A percentile compares a stretch with the other conserved stretches of the same genome.
These are phyloP conservation scores for Lycium ferocissimum DNA, from an alignment of 257 asterid genomes.

Conservation along the genomic window DNA sequence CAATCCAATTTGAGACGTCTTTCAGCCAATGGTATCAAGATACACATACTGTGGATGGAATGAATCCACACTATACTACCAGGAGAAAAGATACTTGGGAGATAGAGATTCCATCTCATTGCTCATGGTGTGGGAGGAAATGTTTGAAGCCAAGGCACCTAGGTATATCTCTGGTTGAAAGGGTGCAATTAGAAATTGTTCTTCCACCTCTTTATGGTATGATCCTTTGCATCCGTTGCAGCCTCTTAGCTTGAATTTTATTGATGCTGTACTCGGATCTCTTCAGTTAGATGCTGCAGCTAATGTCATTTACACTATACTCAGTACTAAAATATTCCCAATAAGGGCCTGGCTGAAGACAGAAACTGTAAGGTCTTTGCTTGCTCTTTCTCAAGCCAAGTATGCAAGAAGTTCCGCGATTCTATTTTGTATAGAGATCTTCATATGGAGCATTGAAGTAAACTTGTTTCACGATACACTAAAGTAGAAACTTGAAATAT, in stretches of 20 bases:
- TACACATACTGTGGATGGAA: background rate
- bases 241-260: background rate
- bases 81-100: conserved; percentile 1
- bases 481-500: background rate
- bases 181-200: background rate
- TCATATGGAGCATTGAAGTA: background rate
- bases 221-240: background rate
- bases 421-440: background rate
- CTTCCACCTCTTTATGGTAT: background rate
- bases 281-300: conserved; percentile 20
- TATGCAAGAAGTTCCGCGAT: background rate
- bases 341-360: background rate
- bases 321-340: background rate
- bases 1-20: background rate
- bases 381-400: background rate
- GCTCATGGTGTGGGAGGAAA: background rate
- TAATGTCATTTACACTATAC: background rate
- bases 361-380: background rate
- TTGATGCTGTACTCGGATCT: background rate
- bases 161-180: background rate
- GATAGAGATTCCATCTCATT: background rate
- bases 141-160: conserved; percentile 12
- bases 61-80: background rate
- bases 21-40: background rate
- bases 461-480: background rate